A percentile compares a stretch with the other conserved stretches of the same genome.
Evolutionary conservation across 2,329 filamentous ascomycete genomes (phyloP).

Genomic region (Didymella lethalis): DNA sequence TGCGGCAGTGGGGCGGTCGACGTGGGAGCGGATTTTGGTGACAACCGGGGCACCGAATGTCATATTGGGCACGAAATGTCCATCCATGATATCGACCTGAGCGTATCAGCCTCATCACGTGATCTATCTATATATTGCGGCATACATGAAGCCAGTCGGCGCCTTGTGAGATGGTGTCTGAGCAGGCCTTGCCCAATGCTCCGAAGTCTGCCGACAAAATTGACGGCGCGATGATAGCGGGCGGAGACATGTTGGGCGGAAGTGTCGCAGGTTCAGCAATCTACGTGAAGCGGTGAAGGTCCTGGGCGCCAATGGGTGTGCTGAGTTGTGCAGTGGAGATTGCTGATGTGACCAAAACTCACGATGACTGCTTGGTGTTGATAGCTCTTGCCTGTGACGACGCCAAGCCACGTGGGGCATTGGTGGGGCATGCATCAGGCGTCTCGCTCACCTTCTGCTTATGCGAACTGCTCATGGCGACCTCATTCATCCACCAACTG

Average conservation of each 20-base stretch:
- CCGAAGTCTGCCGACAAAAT: constrained; percentile 98
- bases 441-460: constrained; percentile 22
- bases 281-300: constrained; percentile 10
- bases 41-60: constrained; percentile 96
- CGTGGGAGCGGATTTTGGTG: constrained; percentile 87
- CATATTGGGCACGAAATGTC: constrained; percentile 98
- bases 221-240: constrained; percentile 95
- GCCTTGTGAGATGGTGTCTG: constrained; percentile 81
- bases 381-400: constrained; percentile 24
- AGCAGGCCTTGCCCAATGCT: constrained; percentile 84
- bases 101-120: constrained; percentile 66
- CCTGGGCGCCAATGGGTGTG: constrained; percentile 29
- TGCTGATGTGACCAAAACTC: constrained; percentile 36
- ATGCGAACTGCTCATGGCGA: constrained; percentile 26
- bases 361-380: constrained; percentile 47
- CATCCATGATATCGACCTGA: constrained; percentile 98
- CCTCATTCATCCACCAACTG: constrained; percentile 25
- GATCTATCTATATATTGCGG: background rate
- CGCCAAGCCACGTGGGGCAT: constrained; percentile 18
- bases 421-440: constrained; percentile 17
- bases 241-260: constrained; percentile 74
- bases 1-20: constrained; percentile 73
- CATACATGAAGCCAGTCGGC: constrained; percentile 64
- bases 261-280: constrained; percentile 4
- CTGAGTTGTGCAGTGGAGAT: constrained; percentile 30